Base-by-base conservation (phyloP, 192 early-diverging fungal genomes). In the Umbelopsis sp. region DNA sequence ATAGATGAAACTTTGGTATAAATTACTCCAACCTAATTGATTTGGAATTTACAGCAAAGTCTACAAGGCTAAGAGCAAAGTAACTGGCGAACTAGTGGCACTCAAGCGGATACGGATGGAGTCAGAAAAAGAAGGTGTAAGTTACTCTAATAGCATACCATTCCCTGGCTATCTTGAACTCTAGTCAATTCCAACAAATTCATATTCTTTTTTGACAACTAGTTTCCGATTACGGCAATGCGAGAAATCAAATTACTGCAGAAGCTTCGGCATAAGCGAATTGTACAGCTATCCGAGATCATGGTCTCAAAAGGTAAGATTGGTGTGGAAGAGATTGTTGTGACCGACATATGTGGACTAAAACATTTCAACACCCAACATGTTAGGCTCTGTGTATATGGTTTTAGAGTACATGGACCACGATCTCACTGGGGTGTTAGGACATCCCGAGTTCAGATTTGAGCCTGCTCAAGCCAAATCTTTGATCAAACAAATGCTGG, bases 391-490 rank as follows among this genome's bases (percentile, higher is more conserved):
- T 1, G 86, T 93, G 9, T 92, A 93, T 52, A 91, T 95, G 81
- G 92, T 95, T 41, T 88, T 94, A 75, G 93, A 95, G 79, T 95
- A 95, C 77, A 92, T 94, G 92, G 93, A 94, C 72, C 91, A 93
- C 62, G 93, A 95, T 67, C 82, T 95, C 26, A 89, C 92, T 1
- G 93, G 93, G 14, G 86, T 95, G 31, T 75, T 94, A 38, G 84
- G 81, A 32, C 90, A 94, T 70, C 90, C 91, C n/a, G 80, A 89
- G 32, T 86, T 92, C 62, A 81, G 77, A 59, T 91, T 91, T 20
- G 83, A 86, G 22, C 81, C 87, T 2, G 86, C 87, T 3, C 92
- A 94, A 77, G 73, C 92, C 73, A 99, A 99, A 80, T 94, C 93
- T 66, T 86, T 98, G 25, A 86, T 91, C 70, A 83, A 88, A 36